Conservation (phyloP, 2,329 filamentous ascomycete species). For the Rutstroemia sp. region DNA sequence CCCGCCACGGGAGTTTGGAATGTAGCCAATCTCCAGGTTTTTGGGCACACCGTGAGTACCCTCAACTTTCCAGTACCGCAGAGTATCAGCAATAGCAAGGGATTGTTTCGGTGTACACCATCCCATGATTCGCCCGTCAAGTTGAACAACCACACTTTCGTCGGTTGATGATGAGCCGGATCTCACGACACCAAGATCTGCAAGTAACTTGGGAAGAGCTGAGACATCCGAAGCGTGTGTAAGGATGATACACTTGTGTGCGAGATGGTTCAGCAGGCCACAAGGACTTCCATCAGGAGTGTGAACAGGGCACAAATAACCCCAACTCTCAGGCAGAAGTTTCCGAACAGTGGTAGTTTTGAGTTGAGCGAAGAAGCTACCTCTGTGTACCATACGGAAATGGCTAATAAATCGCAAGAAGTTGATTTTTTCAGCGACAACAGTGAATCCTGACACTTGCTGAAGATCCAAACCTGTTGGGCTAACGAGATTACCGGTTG, state of each 20-base stretch:
- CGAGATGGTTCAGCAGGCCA: constrained; percentile 87
- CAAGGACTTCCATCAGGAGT: constrained; percentile 95
- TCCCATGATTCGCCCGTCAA: constrained; percentile 84
- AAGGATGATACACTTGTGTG: constrained; percentile 88
- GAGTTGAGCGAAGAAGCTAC: constrained; percentile 95
- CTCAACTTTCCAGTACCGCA: constrained; percentile 93
- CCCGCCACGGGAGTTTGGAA: constrained; percentile 82
- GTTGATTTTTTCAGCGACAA: constrained; percentile 98
- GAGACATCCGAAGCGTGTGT: constrained; percentile 70
- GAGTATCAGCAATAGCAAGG: constrained; percentile 71
- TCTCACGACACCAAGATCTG: constrained; percentile 71
- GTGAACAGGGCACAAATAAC: constrained; percentile 94
- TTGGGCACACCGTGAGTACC: constrained; percentile 72
- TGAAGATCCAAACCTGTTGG: constrained; percentile 89
- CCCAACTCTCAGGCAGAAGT: constrained; percentile 92
- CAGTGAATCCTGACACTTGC: constrained; percentile 89
- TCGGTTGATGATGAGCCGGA: constrained; percentile 71
- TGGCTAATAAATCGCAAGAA: constrained; percentile 98
- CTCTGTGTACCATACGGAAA: constrained; percentile 98
- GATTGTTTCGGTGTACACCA: constrained; percentile 85
- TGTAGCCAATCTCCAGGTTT: constrained; percentile 84
- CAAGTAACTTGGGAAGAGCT: constrained; percentile 63
- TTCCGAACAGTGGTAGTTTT: constrained; percentile 98
- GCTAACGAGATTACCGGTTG: constrained; percentile 88
- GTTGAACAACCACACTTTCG: constrained; percentile 80